A percentile compares a stretch with the other conserved stretches of the same genome.
Conservation (phyloP, 768 basidiomycete genomes). For the Strobilomyces confusus region DNA sequence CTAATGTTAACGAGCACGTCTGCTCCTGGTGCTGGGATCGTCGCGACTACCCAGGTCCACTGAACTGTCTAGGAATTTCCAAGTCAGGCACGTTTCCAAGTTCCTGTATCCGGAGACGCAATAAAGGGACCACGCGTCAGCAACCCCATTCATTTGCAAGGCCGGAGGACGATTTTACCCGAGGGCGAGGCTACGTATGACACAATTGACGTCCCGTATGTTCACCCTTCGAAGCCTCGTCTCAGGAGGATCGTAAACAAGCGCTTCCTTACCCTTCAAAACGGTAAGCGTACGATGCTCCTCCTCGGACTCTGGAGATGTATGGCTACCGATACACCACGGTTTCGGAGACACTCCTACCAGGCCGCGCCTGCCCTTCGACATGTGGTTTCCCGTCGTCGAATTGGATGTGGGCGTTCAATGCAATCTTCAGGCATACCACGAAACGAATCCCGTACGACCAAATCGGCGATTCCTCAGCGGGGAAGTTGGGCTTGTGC, state of each 20-base stretch:
- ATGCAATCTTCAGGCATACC: conserved; percentile 28
- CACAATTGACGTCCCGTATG: too few relatives aligned
- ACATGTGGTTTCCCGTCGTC: conserved; percentile 37
- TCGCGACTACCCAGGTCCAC: conserved; percentile 21
- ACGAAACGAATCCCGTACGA: conserved; percentile 25
- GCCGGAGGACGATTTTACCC: too few relatives aligned
- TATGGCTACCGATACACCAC: too few relatives aligned
- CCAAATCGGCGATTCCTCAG: neutral
- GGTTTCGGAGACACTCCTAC: neutral
- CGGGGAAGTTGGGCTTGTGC: conserved; percentile 32
- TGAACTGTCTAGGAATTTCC: conserved; percentile 23
- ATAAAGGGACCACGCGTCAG: conserved; percentile 19
- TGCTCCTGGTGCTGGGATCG: neutral
- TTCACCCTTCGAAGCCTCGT: too few relatives aligned
- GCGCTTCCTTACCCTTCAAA: conserved; percentile 20
- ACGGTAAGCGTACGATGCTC: conserved; percentile 2
- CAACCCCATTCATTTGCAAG: conserved; percentile 22
- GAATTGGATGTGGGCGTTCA: conserved; percentile 39
- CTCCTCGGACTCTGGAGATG: neutral
- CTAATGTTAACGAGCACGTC: conserved; percentile 5
- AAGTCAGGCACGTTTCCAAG: conserved; percentile 22
- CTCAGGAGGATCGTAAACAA: conserved; percentile 19
- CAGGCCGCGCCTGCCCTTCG: neutral
- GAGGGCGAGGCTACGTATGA: too few relatives aligned
- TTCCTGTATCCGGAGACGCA: conserved; percentile 6